A percentile compares a stretch with the other conserved stretches of the same genome.
Evolutionary conservation across 1,284 basidiomycete species (phyloP).

Genomic region (Cryptococcus sp.): DNA sequence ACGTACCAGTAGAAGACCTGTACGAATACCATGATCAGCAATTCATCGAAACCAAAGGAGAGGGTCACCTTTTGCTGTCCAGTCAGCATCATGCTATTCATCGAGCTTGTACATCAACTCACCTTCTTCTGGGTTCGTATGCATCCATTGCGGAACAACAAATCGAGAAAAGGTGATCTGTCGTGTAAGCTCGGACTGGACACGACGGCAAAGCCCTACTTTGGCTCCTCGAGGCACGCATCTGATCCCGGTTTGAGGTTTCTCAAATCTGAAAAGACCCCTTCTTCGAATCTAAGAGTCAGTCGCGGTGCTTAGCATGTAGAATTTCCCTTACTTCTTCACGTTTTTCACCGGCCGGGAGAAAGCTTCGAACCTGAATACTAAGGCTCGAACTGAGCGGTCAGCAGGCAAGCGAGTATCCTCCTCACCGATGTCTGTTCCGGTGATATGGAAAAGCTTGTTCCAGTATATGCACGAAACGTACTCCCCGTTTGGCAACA

Average conservation of each 20-base stretch:
- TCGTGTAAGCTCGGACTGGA: background rate
- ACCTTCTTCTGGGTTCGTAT: conserved; percentile 95
- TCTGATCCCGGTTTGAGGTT: conserved; percentile 88
- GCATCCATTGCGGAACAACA: conserved; percentile 89
- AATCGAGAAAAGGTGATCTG: conserved; percentile 64
- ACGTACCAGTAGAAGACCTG: conserved; percentile 73
- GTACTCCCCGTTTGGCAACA: conserved; percentile 76
- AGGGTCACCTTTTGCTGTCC: conserved; percentile 28
- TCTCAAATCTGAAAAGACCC: conserved; percentile 82
- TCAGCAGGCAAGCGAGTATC: conserved; percentile 14
- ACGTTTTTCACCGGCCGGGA: conserved; percentile 48
- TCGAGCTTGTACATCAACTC: conserved; percentile 54
- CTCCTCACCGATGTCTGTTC: conserved; percentile 60
- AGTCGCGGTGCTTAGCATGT: too few species aligned
- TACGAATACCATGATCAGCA: background rate
- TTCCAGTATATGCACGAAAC: conserved; percentile 87
- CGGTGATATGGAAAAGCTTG: conserved; percentile 83
- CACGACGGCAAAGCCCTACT: conserved; percentile 50
- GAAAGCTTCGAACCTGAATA: conserved; percentile 86
- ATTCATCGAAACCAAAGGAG: background rate
- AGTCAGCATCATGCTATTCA: too few species aligned
- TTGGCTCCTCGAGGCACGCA: conserved; percentile 85
- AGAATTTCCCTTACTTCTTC: conserved; percentile 52
- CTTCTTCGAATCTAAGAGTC: conserved; percentile 90
- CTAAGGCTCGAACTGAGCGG: conserved; percentile 67